Evolutionary conservation across 768 basidiomycete species (phyloP).

Genomic region (Boletellus sp.): DNA sequence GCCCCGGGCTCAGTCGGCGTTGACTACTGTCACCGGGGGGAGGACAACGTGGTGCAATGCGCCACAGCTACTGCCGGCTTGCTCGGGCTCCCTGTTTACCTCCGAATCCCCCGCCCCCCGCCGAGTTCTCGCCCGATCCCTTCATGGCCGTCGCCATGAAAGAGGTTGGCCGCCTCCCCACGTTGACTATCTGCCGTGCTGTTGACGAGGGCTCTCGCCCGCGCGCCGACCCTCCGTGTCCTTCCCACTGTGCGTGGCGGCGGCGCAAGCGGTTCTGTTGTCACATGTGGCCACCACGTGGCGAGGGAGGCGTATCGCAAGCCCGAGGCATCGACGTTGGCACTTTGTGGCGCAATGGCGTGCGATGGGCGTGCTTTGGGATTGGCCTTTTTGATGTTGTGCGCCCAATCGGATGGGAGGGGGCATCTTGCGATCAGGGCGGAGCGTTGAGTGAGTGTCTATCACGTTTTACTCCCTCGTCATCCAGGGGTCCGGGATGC

Average conservation of each 20-base stretch:
- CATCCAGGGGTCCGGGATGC: constrained; percentile 17
- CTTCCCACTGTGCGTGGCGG: constrained; percentile 66
- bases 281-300: constrained; percentile 49
- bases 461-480: not conserved
- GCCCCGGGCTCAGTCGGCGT: constrained; percentile 44
- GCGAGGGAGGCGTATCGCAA: constrained; percentile 54
- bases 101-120: constrained; percentile 60
- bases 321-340: constrained; percentile 44
- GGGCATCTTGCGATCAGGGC: constrained; percentile 50
- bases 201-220: too few species aligned
- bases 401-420: constrained; percentile 56
- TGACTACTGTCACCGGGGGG: constrained; percentile 61
- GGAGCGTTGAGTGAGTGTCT: constrained; percentile 51
- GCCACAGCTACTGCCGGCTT: constrained; percentile 47
- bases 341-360: constrained; percentile 46
- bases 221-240: too few species aligned
- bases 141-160: constrained; percentile 44
- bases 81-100: constrained; percentile 56
- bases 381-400: constrained; percentile 61
- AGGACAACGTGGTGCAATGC: constrained; percentile 37
- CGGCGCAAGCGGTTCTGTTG: constrained; percentile 62
- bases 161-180: constrained; percentile 55
- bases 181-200: constrained; percentile 49
- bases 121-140: constrained; percentile 39
- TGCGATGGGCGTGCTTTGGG: constrained; percentile 58